Evolutionary conservation across 2,329 filamentous ascomycete genomes (phyloP).

Genomic region (Penicillium sp.): DNA sequence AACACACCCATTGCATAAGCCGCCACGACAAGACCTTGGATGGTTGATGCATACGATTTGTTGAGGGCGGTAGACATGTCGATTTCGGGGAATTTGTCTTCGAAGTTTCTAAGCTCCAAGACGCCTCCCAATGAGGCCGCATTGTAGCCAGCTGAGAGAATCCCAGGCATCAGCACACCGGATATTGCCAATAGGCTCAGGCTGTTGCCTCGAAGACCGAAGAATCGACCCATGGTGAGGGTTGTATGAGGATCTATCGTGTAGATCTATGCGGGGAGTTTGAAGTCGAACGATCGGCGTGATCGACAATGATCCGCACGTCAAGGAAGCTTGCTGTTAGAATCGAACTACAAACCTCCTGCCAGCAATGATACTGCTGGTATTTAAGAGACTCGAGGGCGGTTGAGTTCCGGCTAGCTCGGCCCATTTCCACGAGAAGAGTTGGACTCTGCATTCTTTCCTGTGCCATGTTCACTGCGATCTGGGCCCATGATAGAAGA

Average conservation of each 20-base stretch:
- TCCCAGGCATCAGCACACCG: slow-evolving; percentile 24
- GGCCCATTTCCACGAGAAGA: not conserved
- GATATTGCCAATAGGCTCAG: slow-evolving; percentile 22
- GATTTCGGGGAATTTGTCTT: slow-evolving; percentile 21
- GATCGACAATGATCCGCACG: slow-evolving; percentile 4
- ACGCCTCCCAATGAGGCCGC: slow-evolving; percentile 23
- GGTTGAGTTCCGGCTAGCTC: not conserved
- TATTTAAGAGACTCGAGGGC: not conserved
- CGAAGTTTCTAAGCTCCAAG: slow-evolving; percentile 18
- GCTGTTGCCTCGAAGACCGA: slow-evolving; percentile 24
- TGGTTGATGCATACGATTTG: slow-evolving; percentile 14
- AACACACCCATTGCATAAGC: slow-evolving; percentile 22
- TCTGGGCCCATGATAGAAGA: not conserved
- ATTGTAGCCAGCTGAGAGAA: slow-evolving; percentile 24
- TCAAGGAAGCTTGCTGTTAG: not conserved
- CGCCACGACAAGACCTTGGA: slow-evolving; percentile 22
- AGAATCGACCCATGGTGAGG: slow-evolving; percentile 17
- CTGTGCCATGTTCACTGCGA: not conserved
- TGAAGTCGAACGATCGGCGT: slow-evolving; percentile 1
- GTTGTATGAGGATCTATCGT: slow-evolving; percentile 7
- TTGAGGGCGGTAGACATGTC: slow-evolving; percentile 13
- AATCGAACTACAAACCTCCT: not conserved
- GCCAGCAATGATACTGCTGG: not conserved
- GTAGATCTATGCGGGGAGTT: not conserved
- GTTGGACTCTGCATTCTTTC: not conserved